Conservation (phyloP, 2,329 filamentous ascomycete species). For the Penicillium palitans region DNA sequence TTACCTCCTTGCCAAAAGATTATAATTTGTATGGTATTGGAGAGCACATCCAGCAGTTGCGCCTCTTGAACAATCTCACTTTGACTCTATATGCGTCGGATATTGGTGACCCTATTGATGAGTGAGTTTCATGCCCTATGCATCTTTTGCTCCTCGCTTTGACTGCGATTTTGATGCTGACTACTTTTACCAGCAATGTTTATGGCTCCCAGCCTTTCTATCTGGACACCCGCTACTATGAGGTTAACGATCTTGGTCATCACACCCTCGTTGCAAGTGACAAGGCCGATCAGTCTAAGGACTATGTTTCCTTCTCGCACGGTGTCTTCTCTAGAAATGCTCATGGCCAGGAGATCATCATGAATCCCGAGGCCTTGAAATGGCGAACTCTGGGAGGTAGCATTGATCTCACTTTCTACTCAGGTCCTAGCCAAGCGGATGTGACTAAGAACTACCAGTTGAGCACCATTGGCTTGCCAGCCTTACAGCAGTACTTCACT, state of each 20-base stretch:
- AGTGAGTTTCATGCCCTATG: conserved; percentile 27
- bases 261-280: conserved; percentile 56
- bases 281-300: conserved; percentile 52
- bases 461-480: conserved; percentile 67
- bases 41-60: conserved; percentile 69
- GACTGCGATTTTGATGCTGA: not conserved
- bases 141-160: not conserved
- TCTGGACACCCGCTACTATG: conserved; percentile 74
- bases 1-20: conserved; percentile 63
- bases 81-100: conserved; percentile 69
- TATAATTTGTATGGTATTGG: conserved; percentile 77
- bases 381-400: conserved; percentile 74
- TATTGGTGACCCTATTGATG: conserved; percentile 56
- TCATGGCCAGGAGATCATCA: conserved; percentile 71
- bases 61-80: conserved; percentile 71
- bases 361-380: conserved; percentile 64
- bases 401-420: conserved; percentile 77
- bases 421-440: conserved; percentile 67
- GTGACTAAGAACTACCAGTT: conserved; percentile 71
- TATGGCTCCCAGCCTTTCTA: conserved; percentile 80
- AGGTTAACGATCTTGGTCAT: conserved; percentile 52
- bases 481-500: conserved; percentile 78
- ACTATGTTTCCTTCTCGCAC: conserved; percentile 69
- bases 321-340: conserved; percentile 76
- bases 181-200: conserved; percentile 53